Percentiles rank a stretch among this genome's conserved stretches.
phyloP scores from a whole-genome alignment of 192 early-diverging fungal species.

The Jimgerdemannia lactiflua region DNA sequence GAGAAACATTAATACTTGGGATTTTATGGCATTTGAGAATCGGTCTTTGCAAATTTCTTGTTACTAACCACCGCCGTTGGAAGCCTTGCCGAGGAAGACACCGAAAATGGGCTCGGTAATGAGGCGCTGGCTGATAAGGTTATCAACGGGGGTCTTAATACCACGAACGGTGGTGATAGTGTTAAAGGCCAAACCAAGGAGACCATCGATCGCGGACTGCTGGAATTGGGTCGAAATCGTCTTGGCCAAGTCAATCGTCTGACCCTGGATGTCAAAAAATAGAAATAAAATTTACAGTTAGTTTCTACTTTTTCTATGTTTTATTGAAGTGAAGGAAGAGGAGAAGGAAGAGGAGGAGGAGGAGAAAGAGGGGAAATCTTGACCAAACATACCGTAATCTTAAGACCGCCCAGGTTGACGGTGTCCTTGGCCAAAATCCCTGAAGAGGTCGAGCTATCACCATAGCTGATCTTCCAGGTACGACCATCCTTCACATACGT shows the following conservation, averaged over 20 bases:
- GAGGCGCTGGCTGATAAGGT: slow-evolving; percentile 48
- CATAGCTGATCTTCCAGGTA: too few species aligned
- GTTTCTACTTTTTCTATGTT: too few species aligned
- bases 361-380: too few species aligned
- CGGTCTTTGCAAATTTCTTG: background rate
- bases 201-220: slow-evolving; percentile 56
- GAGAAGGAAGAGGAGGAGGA: too few species aligned
- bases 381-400: too few species aligned
- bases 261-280: slow-evolving; percentile 16
- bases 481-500: too few species aligned
- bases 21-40: background rate
- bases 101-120: slow-evolving; percentile 60
- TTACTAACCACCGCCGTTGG: slow-evolving; percentile 34
- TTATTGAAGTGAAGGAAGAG: too few species aligned
- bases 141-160: slow-evolving; percentile 52
- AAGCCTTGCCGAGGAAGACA: slow-evolving; percentile 48
- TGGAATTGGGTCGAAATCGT: slow-evolving; percentile 56
- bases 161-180: slow-evolving; percentile 34
- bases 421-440: too few species aligned
- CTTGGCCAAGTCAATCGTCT: slow-evolving; percentile 63
- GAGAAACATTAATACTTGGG: background rate
- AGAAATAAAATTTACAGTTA: too few species aligned
- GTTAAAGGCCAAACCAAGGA: slow-evolving; percentile 64
- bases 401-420: too few species aligned
- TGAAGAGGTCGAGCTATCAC: too few species aligned